Base-by-base conservation (phyloP, 2,329 filamentous ascomycete genomes). In the Colletotrichum tropicicola region DNA sequence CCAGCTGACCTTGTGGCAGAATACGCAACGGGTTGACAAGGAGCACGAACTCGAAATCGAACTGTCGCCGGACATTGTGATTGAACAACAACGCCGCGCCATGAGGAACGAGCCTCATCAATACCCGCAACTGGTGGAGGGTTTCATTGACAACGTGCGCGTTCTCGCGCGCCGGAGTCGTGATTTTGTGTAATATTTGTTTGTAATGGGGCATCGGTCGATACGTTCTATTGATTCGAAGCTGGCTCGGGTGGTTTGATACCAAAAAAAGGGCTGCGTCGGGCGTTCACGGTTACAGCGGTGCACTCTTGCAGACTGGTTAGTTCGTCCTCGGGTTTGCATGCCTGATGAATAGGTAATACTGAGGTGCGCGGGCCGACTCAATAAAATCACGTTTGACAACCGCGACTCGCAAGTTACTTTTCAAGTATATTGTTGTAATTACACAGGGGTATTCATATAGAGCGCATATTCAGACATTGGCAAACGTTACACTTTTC, bases 1-100 rank as follows among this genome's bases (percentile, higher is more conserved):
- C 9, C 21, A 25, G 65, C 66, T 61, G 43, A 62, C 47, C 3
- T 25, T 10, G 10, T n/a, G n/a, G 5, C 71, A 84, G 75, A 79
- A 78, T 28, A 70, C 77, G 21, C 74, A 78, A 10, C 79, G 78
- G 27, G 65, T 72, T 1, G 83, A 85, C 59, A 93, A 92, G 70
- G 90, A 92, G 68, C 92, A 95, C 73, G 93, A 97, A 78, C 83
- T 96, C 6, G 93, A 97, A 73, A 85, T 97, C 49, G 93, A 96
- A 74, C 76, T 96, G 13, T 83, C 88, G n/a, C 83, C 90, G 0
- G 78, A 77, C 5, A 80, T 84, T n/a, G 75, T 95, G 13, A 78
- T 91, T 48, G 85, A 91, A 10, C 91, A 94, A 68, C 91, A 90
- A 6, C 79, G 81, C 35, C 82, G 84, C 59, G 85, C 88, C 23